Percentiles rank a stretch among this genome's conserved stretches.
phyloP scores from a whole-genome alignment of 1,284 basidiomycete species.

The Sanghuangporus baumii region DNA sequence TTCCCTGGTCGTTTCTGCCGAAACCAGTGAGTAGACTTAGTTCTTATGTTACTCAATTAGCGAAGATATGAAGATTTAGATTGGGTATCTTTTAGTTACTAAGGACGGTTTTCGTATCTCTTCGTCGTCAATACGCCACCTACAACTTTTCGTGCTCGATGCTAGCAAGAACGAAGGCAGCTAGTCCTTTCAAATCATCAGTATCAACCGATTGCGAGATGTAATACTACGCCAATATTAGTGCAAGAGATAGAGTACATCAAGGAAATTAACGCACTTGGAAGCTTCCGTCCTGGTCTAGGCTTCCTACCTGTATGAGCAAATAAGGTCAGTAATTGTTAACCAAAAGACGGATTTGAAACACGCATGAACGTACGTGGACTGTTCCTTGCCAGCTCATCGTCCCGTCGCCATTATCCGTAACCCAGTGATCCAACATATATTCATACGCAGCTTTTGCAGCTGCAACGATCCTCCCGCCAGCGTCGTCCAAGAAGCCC shows the following conservation, averaged over 20 bases:
- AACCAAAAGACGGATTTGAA: background rate
- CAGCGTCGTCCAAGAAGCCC: conserved; percentile 33
- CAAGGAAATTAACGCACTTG: conserved; percentile 27
- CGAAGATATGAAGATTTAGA: too few relatives aligned
- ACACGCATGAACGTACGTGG: conserved; percentile 25
- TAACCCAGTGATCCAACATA: conserved; percentile 36
- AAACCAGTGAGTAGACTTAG: too few relatives aligned
- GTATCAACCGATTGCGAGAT: conserved; percentile 32
- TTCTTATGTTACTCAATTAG: too few relatives aligned
- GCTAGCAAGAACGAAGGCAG: conserved; percentile 42
- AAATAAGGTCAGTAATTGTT: background rate
- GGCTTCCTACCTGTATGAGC: conserved; percentile 35
- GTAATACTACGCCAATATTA: conserved; percentile 33
- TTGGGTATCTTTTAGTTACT: too few relatives aligned
- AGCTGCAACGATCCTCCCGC: conserved; percentile 31
- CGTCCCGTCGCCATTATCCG: conserved; percentile 37
- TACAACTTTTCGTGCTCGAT: conserved; percentile 33
- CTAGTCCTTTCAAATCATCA: conserved; percentile 43
- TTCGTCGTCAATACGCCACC: background rate
- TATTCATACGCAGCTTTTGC: conserved; percentile 39
- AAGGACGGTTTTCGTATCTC: too few relatives aligned
- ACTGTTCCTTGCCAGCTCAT: conserved; percentile 42
- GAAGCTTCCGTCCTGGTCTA: conserved; percentile 35
- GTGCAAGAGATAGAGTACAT: conserved; percentile 9
- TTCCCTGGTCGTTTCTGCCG: too few relatives aligned